Percentiles rank a stretch among this genome's conserved stretches.
Conservation (phyloP, 768 basidiomycete genomes). For the Boletus vinaceobasis region DNA sequence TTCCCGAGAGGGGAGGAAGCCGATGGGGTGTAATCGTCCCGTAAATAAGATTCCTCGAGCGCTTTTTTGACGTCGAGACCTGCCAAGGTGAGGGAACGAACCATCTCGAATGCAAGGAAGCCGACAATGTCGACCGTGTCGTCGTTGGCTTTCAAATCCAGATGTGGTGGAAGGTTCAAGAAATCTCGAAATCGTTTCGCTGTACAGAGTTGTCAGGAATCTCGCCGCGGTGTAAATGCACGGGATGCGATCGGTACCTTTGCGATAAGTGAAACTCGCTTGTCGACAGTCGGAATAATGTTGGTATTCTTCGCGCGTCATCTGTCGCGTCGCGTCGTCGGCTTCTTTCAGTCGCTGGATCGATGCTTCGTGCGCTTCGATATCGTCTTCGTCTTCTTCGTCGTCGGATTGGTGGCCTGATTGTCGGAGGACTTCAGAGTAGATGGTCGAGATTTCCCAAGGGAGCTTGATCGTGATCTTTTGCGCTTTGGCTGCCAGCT, state of each 20-base stretch:
- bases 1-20: conserved; percentile 61
- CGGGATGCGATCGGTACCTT: conserved; percentile 52
- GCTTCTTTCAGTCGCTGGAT: conserved; percentile 90
- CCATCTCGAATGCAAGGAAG: conserved; percentile 97
- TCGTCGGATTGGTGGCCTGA: conserved; percentile 85
- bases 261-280: conserved; percentile 94
- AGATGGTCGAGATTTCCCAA: conserved; percentile 93
- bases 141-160: conserved; percentile 88
- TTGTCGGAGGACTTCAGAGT: conserved; percentile 77
- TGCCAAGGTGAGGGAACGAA: conserved; percentile 85
- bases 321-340: conserved; percentile 90
- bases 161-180: conserved; percentile 79
- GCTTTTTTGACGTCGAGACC: conserved; percentile 82
- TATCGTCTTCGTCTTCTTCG: conserved; percentile 94
- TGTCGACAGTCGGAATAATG: conserved; percentile 97
- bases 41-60: conserved; percentile 66
- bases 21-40: conserved; percentile 53
- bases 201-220: conserved; percentile 29
- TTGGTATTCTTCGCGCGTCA: conserved; percentile 96
- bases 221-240: background rate
- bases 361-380: conserved; percentile 94
- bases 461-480: conserved; percentile 94
- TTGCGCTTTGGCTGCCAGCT: conserved; percentile 77
- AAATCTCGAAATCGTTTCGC: conserved; percentile 96
- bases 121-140: conserved; percentile 96